phyloP scores from a whole-genome alignment of 2,329 filamentous ascomycete genomes.

The Fusarium sp. region DNA sequence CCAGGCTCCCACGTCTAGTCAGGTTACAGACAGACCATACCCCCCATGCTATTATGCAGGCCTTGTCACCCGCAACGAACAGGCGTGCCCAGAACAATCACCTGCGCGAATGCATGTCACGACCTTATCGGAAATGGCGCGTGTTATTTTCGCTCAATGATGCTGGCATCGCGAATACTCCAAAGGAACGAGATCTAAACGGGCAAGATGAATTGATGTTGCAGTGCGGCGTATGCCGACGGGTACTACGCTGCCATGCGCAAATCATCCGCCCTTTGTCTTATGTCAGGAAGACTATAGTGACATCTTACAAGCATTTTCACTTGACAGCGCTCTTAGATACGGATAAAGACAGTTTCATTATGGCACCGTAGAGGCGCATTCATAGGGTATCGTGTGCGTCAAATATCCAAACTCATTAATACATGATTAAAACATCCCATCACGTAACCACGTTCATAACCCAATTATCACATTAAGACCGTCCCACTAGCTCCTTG shows the following conservation, averaged over 20 bases:
- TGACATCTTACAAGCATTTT: not conserved
- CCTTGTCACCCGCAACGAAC: not conserved
- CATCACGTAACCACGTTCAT: not conserved
- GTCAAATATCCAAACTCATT: not conserved
- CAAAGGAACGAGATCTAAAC: not conserved
- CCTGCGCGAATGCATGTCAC: not conserved
- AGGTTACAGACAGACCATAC: not conserved
- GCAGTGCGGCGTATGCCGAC: not conserved
- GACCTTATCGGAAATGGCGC: not conserved
- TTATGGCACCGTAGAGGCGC: not conserved
- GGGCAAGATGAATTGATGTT: not conserved
- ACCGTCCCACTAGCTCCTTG: constrained; percentile 41
- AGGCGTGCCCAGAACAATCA: not conserved
- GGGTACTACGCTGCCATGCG: not conserved
- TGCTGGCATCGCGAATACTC: not conserved
- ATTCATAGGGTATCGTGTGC: constrained; percentile 2
- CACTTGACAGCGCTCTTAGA: not conserved
- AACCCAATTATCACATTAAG: constrained; percentile 1
- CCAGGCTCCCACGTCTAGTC: not conserved
- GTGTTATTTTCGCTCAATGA: not conserved
- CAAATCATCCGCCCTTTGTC: not conserved
- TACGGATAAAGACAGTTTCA: not conserved
- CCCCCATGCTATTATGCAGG: not conserved
- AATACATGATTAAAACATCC: not conserved
- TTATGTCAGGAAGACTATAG: not conserved